These are phyloP conservation scores for Blakeslea trispora DNA, from an alignment of 371 early-diverging fungal genomes.

Conservation along the genomic window DNA sequence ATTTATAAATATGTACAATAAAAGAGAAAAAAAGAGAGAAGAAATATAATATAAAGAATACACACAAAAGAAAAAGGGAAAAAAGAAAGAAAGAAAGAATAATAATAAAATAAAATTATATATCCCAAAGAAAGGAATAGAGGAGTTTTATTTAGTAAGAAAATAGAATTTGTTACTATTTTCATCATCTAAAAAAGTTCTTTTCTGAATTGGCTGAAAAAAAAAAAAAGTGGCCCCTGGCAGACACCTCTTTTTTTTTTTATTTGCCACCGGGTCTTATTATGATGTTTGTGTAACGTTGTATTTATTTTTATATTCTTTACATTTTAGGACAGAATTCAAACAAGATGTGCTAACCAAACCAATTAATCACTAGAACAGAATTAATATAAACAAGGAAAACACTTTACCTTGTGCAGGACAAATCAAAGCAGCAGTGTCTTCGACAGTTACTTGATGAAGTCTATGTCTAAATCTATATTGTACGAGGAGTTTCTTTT, in stretches of 20 bases:
- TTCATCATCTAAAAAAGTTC: constrained; percentile 19
- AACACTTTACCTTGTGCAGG: constrained; percentile 74
- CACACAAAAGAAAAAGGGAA: constrained; percentile 5
- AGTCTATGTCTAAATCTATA: constrained; percentile 84
- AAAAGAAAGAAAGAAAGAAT: constrained; percentile 1
- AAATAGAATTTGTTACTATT: constrained; percentile 22
- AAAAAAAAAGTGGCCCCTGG: constrained; percentile 16
- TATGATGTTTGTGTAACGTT: constrained; percentile 18
- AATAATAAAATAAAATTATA: constrained; percentile 10
- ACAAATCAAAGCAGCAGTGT: constrained; percentile 76
- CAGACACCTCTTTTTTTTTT: no score
- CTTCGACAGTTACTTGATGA: constrained; percentile 83
- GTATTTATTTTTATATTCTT: constrained; percentile 17
- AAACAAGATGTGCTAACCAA: constrained; percentile 23
- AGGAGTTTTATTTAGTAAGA: constrained; percentile 10
- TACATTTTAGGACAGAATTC: constrained; percentile 17
- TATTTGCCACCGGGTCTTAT: constrained; percentile 14
- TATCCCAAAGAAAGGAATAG: constrained; percentile 6
- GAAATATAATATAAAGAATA: constrained; percentile 8
- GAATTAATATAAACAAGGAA: background rate
- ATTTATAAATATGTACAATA: background rate
- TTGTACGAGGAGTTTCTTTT: constrained; percentile 78
- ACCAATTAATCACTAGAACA: constrained; percentile 5
- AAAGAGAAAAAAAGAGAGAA: constrained; percentile 9
- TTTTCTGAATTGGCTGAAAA: constrained; percentile 1